Evolutionary conservation across 164 flowering plant species (phyloP).

Genomic region (Annona squamosa): DNA sequence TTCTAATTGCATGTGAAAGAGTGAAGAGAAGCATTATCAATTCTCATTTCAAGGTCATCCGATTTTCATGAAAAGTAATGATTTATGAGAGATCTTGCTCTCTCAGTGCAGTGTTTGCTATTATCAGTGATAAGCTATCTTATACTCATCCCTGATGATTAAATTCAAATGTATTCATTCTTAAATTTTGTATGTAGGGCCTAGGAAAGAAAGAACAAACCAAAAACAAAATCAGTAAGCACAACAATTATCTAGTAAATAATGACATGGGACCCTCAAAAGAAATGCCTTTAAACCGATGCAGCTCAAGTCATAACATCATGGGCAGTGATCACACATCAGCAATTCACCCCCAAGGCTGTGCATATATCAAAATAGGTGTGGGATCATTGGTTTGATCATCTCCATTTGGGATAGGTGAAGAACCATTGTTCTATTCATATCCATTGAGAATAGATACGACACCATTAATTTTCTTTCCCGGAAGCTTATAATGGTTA

Average conservation of each 20-base stretch:
- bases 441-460: background rate
- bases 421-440: background rate
- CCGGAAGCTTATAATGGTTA: background rate
- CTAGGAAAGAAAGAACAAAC: too few relatives aligned
- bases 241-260: background rate
- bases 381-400: background rate
- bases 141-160: background rate
- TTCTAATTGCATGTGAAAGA: too few relatives aligned
- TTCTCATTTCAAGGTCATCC: too few relatives aligned
- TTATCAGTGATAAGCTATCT: too few relatives aligned
- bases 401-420: slow-evolving; percentile 41
- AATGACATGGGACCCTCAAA: slow-evolving; percentile 1
- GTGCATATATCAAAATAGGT: slow-evolving; percentile 36
- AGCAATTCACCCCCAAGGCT: slow-evolving; percentile 62
- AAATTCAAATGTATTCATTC: background rate
- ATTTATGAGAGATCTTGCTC: too few relatives aligned
- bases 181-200: too few relatives aligned
- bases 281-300: slow-evolving; percentile 57
- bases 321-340: slow-evolving; percentile 78
- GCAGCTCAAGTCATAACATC: slow-evolving; percentile 61
- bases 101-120: too few relatives aligned
- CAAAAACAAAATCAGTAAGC: background rate
- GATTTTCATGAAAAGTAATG: too few relatives aligned
- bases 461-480: background rate
- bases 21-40: too few relatives aligned